Evolutionary conservation across 1,284 basidiomycete species (phyloP).

Genomic region (Leccinum pachyderme): DNA sequence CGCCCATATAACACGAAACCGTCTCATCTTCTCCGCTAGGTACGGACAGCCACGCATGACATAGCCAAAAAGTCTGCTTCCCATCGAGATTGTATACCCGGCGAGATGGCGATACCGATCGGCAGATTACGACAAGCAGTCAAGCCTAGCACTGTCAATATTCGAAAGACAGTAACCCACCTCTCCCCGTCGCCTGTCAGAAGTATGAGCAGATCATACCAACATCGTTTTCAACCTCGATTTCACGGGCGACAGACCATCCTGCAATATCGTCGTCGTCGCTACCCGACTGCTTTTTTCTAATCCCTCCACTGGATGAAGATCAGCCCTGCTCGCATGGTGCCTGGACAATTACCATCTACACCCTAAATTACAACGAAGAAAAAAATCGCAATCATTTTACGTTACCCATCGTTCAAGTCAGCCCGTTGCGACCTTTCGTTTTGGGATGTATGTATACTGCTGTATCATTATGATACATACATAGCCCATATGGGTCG

Average conservation of each 20-base stretch:
- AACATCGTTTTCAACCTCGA: not conserved
- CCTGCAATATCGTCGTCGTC: not conserved
- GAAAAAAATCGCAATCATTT: not conserved
- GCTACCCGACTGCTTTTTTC: not conserved
- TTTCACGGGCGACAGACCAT: not conserved
- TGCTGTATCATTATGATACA: constrained; percentile 1
- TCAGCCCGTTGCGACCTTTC: not conserved
- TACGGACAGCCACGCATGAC: constrained; percentile 1
- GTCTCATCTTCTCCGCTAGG: not conserved
- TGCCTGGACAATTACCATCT: constrained; percentile 9
- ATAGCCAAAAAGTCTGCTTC: constrained; percentile 11
- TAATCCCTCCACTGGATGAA: not conserved
- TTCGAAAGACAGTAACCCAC: not conserved
- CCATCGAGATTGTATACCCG: not conserved
- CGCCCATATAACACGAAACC: constrained; percentile 7
- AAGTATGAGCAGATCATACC: not conserved
- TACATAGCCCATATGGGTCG: constrained; percentile 3
- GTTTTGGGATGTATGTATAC: not conserved
- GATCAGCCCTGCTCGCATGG: not conserved
- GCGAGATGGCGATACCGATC: not conserved
- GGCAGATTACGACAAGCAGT: constrained; percentile 5
- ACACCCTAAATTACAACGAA: not conserved
- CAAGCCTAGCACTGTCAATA: not conserved
- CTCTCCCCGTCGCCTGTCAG: not conserved
- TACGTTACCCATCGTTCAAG: constrained; percentile 11